Conservation (phyloP, 768 basidiomycete genomes). For the Phanerochaete sordida region DNA sequence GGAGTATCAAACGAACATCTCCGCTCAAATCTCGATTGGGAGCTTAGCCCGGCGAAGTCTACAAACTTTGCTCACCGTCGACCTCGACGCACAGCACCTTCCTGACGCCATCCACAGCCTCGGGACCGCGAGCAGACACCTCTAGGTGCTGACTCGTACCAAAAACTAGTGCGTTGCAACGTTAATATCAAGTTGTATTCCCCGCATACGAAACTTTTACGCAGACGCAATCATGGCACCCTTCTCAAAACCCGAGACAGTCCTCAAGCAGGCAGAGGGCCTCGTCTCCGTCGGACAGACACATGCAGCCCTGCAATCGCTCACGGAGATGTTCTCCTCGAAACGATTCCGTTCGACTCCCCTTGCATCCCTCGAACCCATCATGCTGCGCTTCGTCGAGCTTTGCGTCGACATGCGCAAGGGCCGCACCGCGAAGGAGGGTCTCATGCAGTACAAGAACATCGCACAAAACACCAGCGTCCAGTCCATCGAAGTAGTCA, state of each 20-base stretch:
- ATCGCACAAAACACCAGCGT: slow-evolving; percentile 94
- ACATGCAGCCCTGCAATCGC: slow-evolving; percentile 84
- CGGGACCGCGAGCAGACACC: background rate
- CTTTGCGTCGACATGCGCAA: slow-evolving; percentile 95
- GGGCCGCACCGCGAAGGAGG: slow-evolving; percentile 91
- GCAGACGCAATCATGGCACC: slow-evolving; percentile 63
- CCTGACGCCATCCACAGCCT: background rate
- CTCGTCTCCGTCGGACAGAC: slow-evolving; percentile 90
- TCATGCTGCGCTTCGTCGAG: slow-evolving; percentile 93
- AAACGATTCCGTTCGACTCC: slow-evolving; percentile 95
- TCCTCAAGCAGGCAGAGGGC: slow-evolving; percentile 90
- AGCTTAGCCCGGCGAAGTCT: background rate
- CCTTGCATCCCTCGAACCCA: slow-evolving; percentile 85
- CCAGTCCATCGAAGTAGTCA: slow-evolving; percentile 86
- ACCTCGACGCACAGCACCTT: background rate
- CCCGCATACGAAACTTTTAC: background rate
- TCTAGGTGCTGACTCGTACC: background rate
- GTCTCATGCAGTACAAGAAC: slow-evolving; percentile 97
- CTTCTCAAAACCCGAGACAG: slow-evolving; percentile 86
- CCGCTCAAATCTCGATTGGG: background rate
- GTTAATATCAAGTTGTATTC: background rate
- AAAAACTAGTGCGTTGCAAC: background rate
- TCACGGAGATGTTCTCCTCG: slow-evolving; percentile 89
- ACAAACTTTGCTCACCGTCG: background rate
- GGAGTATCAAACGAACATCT: too few species aligned